A percentile compares a stretch with the other conserved stretches of the same genome.
These are phyloP conservation scores for Sungouiozyma ichnusensis DNA, from an alignment of 805 yeast genomes.

Conservation along the genomic window DNA sequence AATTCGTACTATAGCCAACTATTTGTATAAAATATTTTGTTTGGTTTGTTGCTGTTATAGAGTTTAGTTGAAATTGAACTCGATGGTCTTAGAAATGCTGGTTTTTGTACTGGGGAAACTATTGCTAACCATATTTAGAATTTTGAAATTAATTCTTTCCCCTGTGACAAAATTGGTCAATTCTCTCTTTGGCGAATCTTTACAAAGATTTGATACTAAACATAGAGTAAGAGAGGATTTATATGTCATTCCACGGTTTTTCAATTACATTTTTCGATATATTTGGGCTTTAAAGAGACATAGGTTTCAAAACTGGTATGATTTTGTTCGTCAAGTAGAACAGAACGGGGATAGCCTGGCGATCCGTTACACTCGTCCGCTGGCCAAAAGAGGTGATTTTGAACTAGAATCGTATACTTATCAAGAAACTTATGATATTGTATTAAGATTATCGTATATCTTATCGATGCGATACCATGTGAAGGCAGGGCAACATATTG, in stretches of 20 bases:
- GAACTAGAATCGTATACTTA: slow-evolving; percentile 56
- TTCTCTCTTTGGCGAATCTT: slow-evolving; percentile 8
- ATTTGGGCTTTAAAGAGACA: slow-evolving; percentile 18
- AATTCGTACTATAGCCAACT: too few species aligned
- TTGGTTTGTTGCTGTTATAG: too few species aligned
- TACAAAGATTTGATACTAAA: slow-evolving; percentile 18
- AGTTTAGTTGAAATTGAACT: too few species aligned
- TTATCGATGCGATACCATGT: slow-evolving; percentile 56
- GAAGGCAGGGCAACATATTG: slow-evolving; percentile 56
- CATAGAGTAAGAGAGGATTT: slow-evolving; percentile 42
- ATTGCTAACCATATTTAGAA: slow-evolving; percentile 7
- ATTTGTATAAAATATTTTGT: too few species aligned
- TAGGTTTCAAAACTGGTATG: slow-evolving; percentile 54
- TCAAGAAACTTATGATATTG: slow-evolving; percentile 52
- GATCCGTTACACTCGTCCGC: slow-evolving; percentile 42
- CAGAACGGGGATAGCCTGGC: slow-evolving; percentile 44
- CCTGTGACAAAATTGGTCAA: slow-evolving; percentile 7
- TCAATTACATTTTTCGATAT: slow-evolving; percentile 34
- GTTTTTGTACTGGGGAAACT: slow-evolving; percentile 10
- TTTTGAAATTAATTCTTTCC: slow-evolving; percentile 11
- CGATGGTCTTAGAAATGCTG: slow-evolving; percentile 4
- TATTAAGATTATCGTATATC: slow-evolving; percentile 55
- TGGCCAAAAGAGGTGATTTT: slow-evolving; percentile 45
- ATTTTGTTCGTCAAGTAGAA: slow-evolving; percentile 46
- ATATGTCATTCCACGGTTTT: slow-evolving; percentile 36